Percentiles rank a stretch among this genome's conserved stretches.
phyloP scores from a whole-genome alignment of 2,329 filamentous ascomycete genomes.

The Hymenoscyphus albidus region DNA sequence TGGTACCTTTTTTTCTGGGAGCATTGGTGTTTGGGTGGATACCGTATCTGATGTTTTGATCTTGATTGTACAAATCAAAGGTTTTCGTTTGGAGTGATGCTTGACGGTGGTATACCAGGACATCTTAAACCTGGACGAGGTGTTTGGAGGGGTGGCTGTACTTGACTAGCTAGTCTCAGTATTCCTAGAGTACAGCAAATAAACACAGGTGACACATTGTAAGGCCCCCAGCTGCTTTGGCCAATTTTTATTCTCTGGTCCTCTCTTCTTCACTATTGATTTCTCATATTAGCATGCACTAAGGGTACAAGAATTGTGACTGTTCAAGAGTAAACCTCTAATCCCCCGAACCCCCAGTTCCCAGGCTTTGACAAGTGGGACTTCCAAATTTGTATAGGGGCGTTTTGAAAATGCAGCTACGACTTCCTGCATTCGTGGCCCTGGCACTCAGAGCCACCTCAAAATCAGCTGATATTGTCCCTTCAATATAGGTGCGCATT shows the following conservation, averaged over 20 bases:
- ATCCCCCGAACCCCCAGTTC: too few species aligned
- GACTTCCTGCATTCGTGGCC: too few species aligned
- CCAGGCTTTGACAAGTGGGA: too few species aligned
- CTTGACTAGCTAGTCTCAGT: neutral
- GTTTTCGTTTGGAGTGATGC: neutral
- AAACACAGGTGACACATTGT: neutral
- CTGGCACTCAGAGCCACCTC: too few species aligned
- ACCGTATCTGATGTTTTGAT: conserved; percentile 2
- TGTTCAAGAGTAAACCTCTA: neutral
- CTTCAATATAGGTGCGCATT: too few species aligned
- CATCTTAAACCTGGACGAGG: neutral
- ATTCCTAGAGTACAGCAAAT: neutral
- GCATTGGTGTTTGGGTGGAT: conserved; percentile 21
- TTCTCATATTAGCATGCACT: too few species aligned
- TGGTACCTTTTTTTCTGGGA: conserved; percentile 12
- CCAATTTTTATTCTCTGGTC: neutral
- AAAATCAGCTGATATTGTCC: too few species aligned
- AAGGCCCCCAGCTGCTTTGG: neutral
- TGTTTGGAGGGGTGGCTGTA: neutral
- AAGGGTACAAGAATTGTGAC: neutral
- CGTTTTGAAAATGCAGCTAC: too few species aligned
- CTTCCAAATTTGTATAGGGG: too few species aligned
- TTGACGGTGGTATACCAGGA: neutral
- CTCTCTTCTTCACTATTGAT: too few species aligned
- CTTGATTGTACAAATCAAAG: conserved; percentile 17